Base-by-base conservation (phyloP, 164 flowering plant species). In the Tetrastigma voinierianum region DNA sequence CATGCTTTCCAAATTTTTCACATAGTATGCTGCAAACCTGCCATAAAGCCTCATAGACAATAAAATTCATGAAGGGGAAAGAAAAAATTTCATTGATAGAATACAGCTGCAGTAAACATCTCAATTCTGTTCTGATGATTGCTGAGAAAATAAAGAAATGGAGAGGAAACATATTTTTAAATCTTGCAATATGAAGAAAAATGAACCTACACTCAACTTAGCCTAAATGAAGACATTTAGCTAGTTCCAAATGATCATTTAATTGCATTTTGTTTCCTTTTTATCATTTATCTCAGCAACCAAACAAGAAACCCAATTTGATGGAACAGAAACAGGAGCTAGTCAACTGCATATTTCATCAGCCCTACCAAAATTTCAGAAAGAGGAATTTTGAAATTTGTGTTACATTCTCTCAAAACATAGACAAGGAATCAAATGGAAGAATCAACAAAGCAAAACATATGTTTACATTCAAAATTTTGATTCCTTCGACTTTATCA, bases 1-100 rank as follows among this genome's bases (percentile, higher is more conserved):
- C 99, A 82, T 93, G 96, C 80, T 88, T 96, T 60, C 97, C 97
- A 80, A 96, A 96, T 62, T 83, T 92, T 7, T 96, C 96, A 25
- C 85, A 84, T 14, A 96, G 72, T 62, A 51, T 93, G 70, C 86
- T 74, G 69, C 99, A 96, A 10, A 84, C 95, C 99, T 96, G 61
- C 1, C 61, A 62, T 21, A 48, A 74, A 64, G 17, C 10, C 5
- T n/a, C 55, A 46, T 19, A 40, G 21, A 19, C 10, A 19, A 52
- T 2, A 14, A 10, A 54, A 59, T 51, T 46, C 19, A 47, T 14
- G 18, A 62, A 4, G 7, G 19, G 6, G 12, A 65, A 43, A 63
- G 21, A 9, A 61, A 46, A 32, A 32, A 32, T 7, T 32, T 32
- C 40, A 32, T 32, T 32, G 6, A 32, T 32, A 7, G 40, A 32